Base-by-base conservation (phyloP, 345 rosid genomes). In the Microcos paniculata region DNA sequence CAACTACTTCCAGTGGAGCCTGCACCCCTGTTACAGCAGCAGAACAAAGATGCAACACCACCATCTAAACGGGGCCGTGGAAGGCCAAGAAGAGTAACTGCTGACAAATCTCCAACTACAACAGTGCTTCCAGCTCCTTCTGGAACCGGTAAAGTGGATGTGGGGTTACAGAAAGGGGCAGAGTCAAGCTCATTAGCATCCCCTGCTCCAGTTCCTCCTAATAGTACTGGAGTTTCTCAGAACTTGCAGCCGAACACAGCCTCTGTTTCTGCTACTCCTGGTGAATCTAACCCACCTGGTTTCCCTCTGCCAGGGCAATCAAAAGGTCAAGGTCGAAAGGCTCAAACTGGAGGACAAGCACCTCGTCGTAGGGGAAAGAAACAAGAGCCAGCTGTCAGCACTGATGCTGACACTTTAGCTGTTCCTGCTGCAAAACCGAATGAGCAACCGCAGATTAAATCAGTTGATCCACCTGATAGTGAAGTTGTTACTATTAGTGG, bases 1-100 rank as follows among this genome's bases (percentile, higher is more conserved):
- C 80, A 81, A 65, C 40, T 75, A 16, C 70, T 77, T 1, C 63
- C 76, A 38, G 55, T 64, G 68, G 78, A 80, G 70, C 81, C 72
- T 71, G 83, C 80, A 30, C 84, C 74, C 18, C 58, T 48, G 66
- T 38, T 51, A 56, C 74, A 68, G 58, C 88, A 76, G 70, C 85
- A 77, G 78, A 80, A 55, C 78, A 84, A 84, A 58, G 92, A 94
- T 76, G 87, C 79, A 71, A 90, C 90, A 49, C 90, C 90, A 59
- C 96, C 98, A 75, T 80, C 91, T 51, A 94, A 90, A 83, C 84
- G 98, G 70, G 97, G 98, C 24, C 94, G 98, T 82, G 98, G 98
- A 73, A 90, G 98, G 81, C 98, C 98, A 35, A 88, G 90, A 80
- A 87, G 94, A 84, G 89, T 62, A 66, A 49, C 78, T 52, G 53